These are phyloP conservation scores for Cryptococcus sp. DNA, from an alignment of 1,284 basidiomycete species.

Conservation along the genomic window DNA sequence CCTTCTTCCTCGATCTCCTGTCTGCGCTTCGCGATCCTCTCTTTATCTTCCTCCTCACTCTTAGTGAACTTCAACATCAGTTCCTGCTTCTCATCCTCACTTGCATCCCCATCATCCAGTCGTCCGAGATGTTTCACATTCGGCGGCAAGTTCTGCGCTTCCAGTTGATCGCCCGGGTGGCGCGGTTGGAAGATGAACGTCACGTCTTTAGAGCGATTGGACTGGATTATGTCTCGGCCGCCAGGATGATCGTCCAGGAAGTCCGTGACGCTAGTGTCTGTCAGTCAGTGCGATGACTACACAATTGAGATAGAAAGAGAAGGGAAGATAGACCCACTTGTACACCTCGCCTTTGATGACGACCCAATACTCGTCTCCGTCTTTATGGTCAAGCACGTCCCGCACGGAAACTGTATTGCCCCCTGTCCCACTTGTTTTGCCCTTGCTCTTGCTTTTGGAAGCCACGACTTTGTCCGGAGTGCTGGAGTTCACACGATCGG, in stretches of 20 bases:
- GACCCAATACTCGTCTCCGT: conserved; percentile 45
- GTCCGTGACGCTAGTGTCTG: conserved; percentile 38
- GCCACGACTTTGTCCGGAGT: conserved; percentile 20
- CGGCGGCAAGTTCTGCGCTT: conserved; percentile 40
- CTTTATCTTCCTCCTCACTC: conserved; percentile 43
- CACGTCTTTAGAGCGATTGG: conserved; percentile 46
- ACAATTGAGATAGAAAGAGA: neutral
- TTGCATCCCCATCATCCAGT: conserved; percentile 27
- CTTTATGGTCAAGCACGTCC: conserved; percentile 38
- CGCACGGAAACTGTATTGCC: conserved; percentile 21
- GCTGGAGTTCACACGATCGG: conserved; percentile 18
- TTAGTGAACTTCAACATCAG: conserved; percentile 38
- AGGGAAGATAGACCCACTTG: conserved; percentile 46
- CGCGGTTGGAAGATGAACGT: conserved; percentile 48
- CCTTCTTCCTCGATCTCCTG: conserved; percentile 45
- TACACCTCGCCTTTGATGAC: conserved; percentile 50
- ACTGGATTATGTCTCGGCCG: conserved; percentile 46
- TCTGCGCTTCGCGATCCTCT: conserved; percentile 31
- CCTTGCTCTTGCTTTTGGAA: neutral
- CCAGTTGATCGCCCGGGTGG: conserved; percentile 49
- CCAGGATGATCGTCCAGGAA: conserved; percentile 50
- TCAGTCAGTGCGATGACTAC: neutral
- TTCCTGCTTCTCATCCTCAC: conserved; percentile 37
- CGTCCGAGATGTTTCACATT: conserved; percentile 38
- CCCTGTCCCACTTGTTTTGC: conserved; percentile 5